These are phyloP conservation scores for Phtheirospermum japonicum DNA, from an alignment of 257 asterid species.

Conservation along the genomic window DNA sequence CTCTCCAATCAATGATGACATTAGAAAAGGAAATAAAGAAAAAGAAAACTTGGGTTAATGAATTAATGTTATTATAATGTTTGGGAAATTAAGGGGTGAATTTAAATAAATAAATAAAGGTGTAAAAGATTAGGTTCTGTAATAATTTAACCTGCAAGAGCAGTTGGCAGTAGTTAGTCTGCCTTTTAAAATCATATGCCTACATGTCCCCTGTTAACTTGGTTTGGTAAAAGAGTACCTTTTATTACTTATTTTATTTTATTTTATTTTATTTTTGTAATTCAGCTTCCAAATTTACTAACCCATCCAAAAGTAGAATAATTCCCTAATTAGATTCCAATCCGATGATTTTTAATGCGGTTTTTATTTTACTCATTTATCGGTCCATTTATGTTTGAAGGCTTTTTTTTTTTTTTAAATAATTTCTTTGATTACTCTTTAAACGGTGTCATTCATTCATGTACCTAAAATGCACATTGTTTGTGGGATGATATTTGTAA, in stretches of 20 bases:
- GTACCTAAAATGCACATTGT: conserved; percentile 13
- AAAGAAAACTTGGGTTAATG: not conserved
- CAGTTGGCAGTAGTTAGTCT: conserved; percentile 71
- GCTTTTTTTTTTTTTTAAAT: too few relatives aligned
- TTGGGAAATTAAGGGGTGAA: conserved; percentile 22
- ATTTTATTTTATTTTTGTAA: conserved; percentile 16
- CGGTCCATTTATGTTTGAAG: too few relatives aligned
- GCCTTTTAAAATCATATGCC: conserved; percentile 48
- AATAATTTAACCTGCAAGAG: conserved; percentile 63
- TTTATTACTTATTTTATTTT: conserved; percentile 20
- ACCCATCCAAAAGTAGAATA: too few relatives aligned
- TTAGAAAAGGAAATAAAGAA: conserved; percentile 3
- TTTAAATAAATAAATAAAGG: not conserved
- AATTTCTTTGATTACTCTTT: conserved; percentile 20
- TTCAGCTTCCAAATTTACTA: too few relatives aligned
- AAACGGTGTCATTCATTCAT: conserved; percentile 30
- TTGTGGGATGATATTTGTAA: conserved; percentile 15
- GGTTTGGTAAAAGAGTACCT: conserved; percentile 45
- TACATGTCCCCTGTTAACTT: conserved; percentile 40
- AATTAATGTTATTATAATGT: not conserved
- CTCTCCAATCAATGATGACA: conserved; percentile 33
- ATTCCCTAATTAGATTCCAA: too few relatives aligned
- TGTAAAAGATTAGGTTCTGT: conserved; percentile 50
- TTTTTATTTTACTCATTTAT: too few relatives aligned
- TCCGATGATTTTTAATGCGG: too few relatives aligned